Evolutionary conservation across 257 asterid genomes (phyloP).

Genomic region (Dorcoceras hygrometricum): DNA sequence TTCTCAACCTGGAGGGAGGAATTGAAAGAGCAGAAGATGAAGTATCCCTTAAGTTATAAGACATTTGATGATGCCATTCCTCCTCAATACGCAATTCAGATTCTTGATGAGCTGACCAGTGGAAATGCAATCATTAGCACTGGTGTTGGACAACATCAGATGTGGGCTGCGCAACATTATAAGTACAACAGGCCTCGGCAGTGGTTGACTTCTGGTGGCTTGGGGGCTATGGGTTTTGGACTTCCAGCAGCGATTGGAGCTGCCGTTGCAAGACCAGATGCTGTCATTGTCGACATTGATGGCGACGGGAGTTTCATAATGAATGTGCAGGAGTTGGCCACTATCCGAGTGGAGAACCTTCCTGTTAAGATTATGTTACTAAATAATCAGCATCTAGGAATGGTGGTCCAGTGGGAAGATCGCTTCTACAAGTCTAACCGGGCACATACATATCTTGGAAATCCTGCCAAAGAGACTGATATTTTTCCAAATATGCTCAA

Average conservation of each 20-base stretch:
- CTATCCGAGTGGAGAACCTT: constrained; percentile 66
- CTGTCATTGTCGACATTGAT: constrained; percentile 70
- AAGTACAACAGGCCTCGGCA: constrained; percentile 72
- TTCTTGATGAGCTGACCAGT: constrained; percentile 67
- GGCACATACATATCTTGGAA: constrained; percentile 75
- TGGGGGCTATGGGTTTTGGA: constrained; percentile 88
- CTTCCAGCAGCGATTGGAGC: constrained; percentile 92
- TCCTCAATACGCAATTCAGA: constrained; percentile 71
- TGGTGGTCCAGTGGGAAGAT: constrained; percentile 93
- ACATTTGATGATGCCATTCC: constrained; percentile 69
- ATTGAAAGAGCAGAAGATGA: constrained; percentile 53
- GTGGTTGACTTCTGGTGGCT: constrained; percentile 75
- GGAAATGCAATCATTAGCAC: constrained; percentile 72
- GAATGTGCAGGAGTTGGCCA: constrained; percentile 85
- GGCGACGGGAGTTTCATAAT: constrained; percentile 90
- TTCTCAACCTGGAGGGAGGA: constrained; percentile 71
- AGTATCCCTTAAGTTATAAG: constrained; percentile 51
- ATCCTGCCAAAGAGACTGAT: constrained; percentile 55
- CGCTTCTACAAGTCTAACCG: constrained; percentile 77
- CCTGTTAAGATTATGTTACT: constrained; percentile 73
- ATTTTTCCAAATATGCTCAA: constrained; percentile 72
- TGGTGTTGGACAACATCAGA: constrained; percentile 91
- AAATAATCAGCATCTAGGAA: constrained; percentile 79
- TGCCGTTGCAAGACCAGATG: constrained; percentile 71
- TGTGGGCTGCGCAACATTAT: constrained; percentile 89